A percentile compares a stretch with the other conserved stretches of the same genome.
phyloP scores from a whole-genome alignment of 2,329 filamentous ascomycete species.

The Diaporthe australafricana region DNA sequence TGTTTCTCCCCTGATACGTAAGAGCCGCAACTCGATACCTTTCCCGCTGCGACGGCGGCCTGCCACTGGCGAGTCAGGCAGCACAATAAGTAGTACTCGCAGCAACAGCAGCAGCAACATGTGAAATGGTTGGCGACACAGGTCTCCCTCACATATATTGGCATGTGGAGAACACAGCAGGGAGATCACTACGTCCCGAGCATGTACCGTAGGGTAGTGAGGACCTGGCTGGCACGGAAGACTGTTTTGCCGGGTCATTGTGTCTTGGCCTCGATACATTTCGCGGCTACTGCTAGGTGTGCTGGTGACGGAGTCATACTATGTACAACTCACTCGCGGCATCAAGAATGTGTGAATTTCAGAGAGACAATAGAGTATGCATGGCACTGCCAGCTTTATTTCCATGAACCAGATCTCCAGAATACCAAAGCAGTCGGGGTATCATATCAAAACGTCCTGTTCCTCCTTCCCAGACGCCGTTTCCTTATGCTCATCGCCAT shows the following conservation, averaged over 20 bases:
- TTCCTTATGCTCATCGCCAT: background rate
- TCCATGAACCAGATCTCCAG: constrained; percentile 7
- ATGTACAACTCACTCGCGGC: background rate
- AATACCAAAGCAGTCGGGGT: constrained; percentile 26
- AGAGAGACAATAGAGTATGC: background rate
- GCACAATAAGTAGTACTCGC: constrained; percentile 3
- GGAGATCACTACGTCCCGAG: background rate
- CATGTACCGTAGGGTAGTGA: background rate
- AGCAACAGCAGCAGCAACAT: background rate
- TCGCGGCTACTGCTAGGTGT: constrained; percentile 20
- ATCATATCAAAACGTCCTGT: constrained; percentile 23
- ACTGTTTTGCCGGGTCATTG: background rate
- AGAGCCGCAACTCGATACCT: constrained; percentile 11
- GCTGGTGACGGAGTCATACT: background rate
- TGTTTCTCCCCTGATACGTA: background rate
- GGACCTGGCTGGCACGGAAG: background rate
- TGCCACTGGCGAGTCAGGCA: constrained; percentile 14
- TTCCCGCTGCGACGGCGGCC: background rate
- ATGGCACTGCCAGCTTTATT: constrained; percentile 9
- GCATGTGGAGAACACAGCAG: background rate
- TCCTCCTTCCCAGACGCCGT: background rate
- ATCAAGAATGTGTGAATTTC: background rate
- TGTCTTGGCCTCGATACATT: background rate
- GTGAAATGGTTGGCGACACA: background rate
- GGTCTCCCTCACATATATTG: background rate